Percentiles rank a stretch among this genome's conserved stretches.
Conservation (phyloP, 306 rosid genomes). For the Trichosanthes truncata region DNA sequence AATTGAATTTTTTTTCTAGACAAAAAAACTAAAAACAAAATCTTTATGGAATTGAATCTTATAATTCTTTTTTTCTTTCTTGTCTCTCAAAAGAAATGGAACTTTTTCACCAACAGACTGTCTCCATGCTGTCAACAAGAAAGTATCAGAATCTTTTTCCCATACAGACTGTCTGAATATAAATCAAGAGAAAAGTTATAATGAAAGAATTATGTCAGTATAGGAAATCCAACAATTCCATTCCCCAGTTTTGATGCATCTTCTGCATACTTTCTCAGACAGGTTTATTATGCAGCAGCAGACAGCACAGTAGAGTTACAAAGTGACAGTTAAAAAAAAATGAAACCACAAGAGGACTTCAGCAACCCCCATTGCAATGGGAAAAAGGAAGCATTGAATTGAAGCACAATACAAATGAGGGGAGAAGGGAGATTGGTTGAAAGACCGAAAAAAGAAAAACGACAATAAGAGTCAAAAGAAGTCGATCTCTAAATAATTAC, state of each 20-base stretch:
- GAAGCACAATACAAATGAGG: conserved; percentile 26
- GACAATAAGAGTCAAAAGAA: conserved; percentile 53
- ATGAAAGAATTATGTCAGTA: conserved; percentile 8
- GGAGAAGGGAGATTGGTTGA: neutral
- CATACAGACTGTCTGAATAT: neutral
- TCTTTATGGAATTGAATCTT: neutral
- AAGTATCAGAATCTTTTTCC: neutral
- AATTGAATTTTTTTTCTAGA: too few relatives aligned
- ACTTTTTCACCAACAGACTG: neutral
- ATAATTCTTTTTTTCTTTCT: neutral
- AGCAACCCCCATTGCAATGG: conserved; percentile 33
- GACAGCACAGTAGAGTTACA: conserved; percentile 13
- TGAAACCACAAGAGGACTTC: conserved; percentile 17
- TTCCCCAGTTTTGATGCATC: conserved; percentile 30
- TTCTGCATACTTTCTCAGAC: conserved; percentile 17
- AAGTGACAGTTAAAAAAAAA: conserved; percentile 16
- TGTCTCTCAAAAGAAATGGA: neutral
- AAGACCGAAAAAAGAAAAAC: conserved; percentile 12
- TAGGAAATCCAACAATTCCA: conserved; percentile 29
- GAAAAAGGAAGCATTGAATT: conserved; percentile 27
- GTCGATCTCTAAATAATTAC: conserved; percentile 91
- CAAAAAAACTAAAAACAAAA: neutral
- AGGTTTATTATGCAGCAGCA: conserved; percentile 17
- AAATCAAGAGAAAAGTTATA: neutral
- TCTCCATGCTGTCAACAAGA: neutral